Percentiles rank a stretch among this genome's conserved stretches.
Conservation (phyloP, 2,329 filamentous ascomycete species). For the Diplodia corticola region DNA sequence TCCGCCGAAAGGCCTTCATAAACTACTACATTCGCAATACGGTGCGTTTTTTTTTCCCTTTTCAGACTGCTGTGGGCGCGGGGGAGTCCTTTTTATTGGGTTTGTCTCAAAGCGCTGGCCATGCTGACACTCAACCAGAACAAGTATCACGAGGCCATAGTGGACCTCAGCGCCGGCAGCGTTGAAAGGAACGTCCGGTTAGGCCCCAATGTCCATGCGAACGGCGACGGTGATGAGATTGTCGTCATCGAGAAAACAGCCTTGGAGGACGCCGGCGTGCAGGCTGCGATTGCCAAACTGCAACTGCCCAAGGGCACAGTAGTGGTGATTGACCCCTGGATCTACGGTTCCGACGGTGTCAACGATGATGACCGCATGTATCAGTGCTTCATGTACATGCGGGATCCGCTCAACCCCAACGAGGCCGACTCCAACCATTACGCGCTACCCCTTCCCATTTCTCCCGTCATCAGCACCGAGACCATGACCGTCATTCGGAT, state of each 20-base stretch:
- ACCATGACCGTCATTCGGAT: conserved; percentile 67
- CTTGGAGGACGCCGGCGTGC: conserved; percentile 57
- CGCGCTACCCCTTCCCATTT: conserved; percentile 66
- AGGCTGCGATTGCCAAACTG: conserved; percentile 61
- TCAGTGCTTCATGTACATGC: conserved; percentile 68
- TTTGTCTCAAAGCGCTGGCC: conserved; percentile 8
- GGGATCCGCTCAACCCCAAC: conserved; percentile 59
- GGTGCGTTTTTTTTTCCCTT: conserved; percentile 45
- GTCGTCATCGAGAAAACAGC: conserved; percentile 58
- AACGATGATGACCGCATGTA: conserved; percentile 53
- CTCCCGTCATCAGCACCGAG: conserved; percentile 64
- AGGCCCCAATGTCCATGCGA: conserved; percentile 58
- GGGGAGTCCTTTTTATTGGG: not conserved
- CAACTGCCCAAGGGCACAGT: conserved; percentile 58
- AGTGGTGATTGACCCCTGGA: conserved; percentile 66
- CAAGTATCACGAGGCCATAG: conserved; percentile 62
- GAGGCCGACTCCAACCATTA: conserved; percentile 70
- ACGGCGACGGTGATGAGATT: conserved; percentile 61
- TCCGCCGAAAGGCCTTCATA: conserved; percentile 56
- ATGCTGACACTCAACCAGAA: conserved; percentile 43
- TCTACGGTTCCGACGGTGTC: conserved; percentile 60
- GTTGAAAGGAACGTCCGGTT: conserved; percentile 61
- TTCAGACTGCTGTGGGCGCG: not conserved
- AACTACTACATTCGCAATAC: conserved; percentile 63
- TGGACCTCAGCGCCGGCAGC: conserved; percentile 53